Conservation (phyloP, 2,329 filamentous ascomycete genomes). For the Talaromyces sp. region DNA sequence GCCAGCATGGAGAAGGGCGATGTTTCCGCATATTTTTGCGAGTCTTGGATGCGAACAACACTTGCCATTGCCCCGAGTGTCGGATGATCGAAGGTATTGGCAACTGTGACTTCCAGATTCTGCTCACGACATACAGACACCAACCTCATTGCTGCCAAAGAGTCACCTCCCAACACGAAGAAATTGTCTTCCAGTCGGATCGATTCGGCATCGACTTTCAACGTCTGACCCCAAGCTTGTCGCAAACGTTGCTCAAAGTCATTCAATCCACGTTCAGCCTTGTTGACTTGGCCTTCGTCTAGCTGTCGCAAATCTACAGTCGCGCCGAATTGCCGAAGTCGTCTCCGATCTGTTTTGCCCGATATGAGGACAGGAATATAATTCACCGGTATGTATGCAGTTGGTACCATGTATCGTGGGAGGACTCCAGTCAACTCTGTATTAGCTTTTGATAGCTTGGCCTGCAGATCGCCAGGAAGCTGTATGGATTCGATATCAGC, state of each 20-base stretch:
- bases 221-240: slow-evolving; percentile 32
- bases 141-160: slow-evolving; percentile 34
- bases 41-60: slow-evolving; percentile 29
- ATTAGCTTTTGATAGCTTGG: slow-evolving; percentile 23
- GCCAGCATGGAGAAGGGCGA: slow-evolving; percentile 5
- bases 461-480: slow-evolving; percentile 13
- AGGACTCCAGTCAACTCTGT: slow-evolving; percentile 18
- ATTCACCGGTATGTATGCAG: slow-evolving; percentile 43
- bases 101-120: slow-evolving; percentile 35
- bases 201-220: slow-evolving; percentile 29
- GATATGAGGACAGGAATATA: slow-evolving; percentile 21
- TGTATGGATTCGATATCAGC: neutral
- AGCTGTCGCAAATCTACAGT: slow-evolving; percentile 10
- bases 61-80: slow-evolving; percentile 44
- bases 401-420: slow-evolving; percentile 15
- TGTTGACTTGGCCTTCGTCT: neutral
- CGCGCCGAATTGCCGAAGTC: slow-evolving; percentile 5
- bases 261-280: slow-evolving; percentile 25
- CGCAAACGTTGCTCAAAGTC: slow-evolving; percentile 25
- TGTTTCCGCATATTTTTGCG: slow-evolving; percentile 26
- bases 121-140: slow-evolving; percentile 31
- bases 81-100: slow-evolving; percentile 34
- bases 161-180: slow-evolving; percentile 36
- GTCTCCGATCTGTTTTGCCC: slow-evolving; percentile 49
- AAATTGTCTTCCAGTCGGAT: slow-evolving; percentile 41